phyloP scores from a whole-genome alignment of 2,329 filamentous ascomycete species.

The Diaporthe longicolla region DNA sequence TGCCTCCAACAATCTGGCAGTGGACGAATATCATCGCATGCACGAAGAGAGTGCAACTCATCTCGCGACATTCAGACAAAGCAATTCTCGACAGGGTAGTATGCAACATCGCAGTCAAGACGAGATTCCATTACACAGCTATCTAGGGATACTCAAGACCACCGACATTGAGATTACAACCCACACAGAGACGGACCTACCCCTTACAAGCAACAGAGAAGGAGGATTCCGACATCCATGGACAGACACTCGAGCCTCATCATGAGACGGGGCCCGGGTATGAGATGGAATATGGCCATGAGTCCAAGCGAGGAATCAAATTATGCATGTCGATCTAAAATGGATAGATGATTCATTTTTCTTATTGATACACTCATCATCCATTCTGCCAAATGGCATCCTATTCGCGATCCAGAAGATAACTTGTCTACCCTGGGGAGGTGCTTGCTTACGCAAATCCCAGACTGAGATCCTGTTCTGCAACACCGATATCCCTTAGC shows the following conservation, averaged over 20 bases:
- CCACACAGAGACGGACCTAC: background rate
- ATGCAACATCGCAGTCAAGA: background rate
- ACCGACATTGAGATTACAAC: constrained; percentile 10
- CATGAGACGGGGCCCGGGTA: background rate
- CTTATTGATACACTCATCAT: too few species aligned
- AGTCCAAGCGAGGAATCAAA: too few species aligned
- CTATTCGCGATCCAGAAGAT: too few species aligned
- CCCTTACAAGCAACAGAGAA: background rate
- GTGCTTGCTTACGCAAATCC: too few species aligned
- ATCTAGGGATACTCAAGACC: constrained; percentile 10
- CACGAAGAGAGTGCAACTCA: background rate
- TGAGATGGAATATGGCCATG: background rate
- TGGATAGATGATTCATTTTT: too few species aligned
- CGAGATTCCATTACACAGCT: background rate
- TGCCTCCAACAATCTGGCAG: background rate
- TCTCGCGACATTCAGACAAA: background rate
- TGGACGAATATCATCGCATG: constrained; percentile 1
- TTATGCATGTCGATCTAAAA: background rate
- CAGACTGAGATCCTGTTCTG: too few species aligned
- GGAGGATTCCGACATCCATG: background rate
- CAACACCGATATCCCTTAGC: too few species aligned
- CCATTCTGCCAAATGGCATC: too few species aligned
- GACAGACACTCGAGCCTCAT: background rate
- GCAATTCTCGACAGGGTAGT: too few species aligned
- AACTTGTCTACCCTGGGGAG: too few species aligned